These are phyloP conservation scores for Nissolia schottii DNA, from an alignment of 306 rosid species.

Conservation along the genomic window DNA sequence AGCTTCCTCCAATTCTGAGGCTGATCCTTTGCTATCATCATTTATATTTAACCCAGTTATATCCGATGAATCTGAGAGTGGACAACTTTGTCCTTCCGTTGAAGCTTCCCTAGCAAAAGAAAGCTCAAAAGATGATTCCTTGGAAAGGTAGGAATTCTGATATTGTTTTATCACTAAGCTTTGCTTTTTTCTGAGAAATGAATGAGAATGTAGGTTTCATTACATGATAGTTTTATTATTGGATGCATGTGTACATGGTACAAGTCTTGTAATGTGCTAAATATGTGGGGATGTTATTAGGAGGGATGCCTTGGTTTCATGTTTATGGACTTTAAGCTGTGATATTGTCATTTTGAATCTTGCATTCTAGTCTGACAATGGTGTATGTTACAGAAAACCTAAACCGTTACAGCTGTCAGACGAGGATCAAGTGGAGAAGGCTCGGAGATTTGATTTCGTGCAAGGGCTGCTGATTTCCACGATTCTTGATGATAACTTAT, in stretches of 20 bases:
- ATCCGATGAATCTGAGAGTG: constrained; percentile 38
- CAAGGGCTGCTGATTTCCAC: constrained; percentile 81
- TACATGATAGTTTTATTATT: background rate
- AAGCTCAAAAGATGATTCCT: constrained; percentile 36
- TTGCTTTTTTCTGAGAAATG: background rate
- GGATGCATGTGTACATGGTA: background rate
- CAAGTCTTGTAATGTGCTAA: background rate
- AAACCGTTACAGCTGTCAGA: constrained; percentile 40
- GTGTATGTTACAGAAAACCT: constrained; percentile 46
- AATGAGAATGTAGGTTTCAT: background rate
- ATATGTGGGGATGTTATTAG: background rate
- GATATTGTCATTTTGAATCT: background rate
- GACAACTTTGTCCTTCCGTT: constrained; percentile 33
- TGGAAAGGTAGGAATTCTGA: constrained; percentile 41
- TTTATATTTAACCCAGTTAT: constrained; percentile 62
- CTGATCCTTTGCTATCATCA: constrained; percentile 80
- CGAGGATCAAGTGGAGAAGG: constrained; percentile 66
- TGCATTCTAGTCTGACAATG: constrained; percentile 14
- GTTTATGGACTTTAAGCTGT: background rate
- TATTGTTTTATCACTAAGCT: background rate
- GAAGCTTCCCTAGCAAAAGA: constrained; percentile 43
- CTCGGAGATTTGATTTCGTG: constrained; percentile 66
- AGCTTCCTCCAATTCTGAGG: constrained; percentile 53
- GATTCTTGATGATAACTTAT: constrained; percentile 55
- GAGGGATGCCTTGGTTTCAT: constrained; percentile 11